Percentiles rank a stretch among this genome's conserved stretches.
Conservation (phyloP, 768 basidiomycete species). For the Clathrus columnatus region DNA sequence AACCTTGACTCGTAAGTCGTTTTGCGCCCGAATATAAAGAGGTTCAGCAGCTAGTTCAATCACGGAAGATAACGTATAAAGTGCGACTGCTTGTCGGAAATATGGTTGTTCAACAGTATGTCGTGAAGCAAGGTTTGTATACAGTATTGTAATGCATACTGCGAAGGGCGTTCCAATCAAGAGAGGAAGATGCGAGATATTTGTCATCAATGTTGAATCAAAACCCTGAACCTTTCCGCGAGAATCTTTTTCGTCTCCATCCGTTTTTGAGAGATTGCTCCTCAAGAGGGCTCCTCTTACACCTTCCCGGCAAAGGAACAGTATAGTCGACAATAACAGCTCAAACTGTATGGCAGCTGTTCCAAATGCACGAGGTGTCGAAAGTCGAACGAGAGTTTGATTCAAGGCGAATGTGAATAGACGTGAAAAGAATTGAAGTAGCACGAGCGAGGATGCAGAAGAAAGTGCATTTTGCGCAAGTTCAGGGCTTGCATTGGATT, state of each 20-base stretch:
- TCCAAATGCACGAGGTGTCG: constrained; percentile 44
- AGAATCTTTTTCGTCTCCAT: not conserved
- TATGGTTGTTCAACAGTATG: constrained; percentile 53
- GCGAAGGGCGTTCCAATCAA: constrained; percentile 62
- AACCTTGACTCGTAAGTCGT: constrained; percentile 53
- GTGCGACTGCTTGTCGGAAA: constrained; percentile 50
- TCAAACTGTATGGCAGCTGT: constrained; percentile 94
- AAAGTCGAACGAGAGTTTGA: constrained; percentile 61
- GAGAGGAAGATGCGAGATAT: constrained; percentile 58
- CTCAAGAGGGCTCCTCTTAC: constrained; percentile 79
- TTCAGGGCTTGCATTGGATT: not conserved
- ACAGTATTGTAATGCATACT: constrained; percentile 40
- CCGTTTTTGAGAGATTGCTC: constrained; percentile 23
- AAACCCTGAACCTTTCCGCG: not conserved
- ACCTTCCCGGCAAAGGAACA: constrained; percentile 92
- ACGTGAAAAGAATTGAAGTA: constrained; percentile 79
- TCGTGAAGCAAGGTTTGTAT: constrained; percentile 42
- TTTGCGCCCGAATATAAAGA: constrained; percentile 67
- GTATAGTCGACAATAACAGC: constrained; percentile 76
- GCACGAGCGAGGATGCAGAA: constrained; percentile 60
- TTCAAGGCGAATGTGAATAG: constrained; percentile 83
- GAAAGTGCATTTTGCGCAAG: constrained; percentile 21
- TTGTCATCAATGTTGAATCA: constrained; percentile 24
- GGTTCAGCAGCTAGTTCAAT: constrained; percentile 80
- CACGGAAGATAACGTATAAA: constrained; percentile 70